Conservation (phyloP, 2,329 filamentous ascomycete genomes). For the Thelonectria olida region DNA sequence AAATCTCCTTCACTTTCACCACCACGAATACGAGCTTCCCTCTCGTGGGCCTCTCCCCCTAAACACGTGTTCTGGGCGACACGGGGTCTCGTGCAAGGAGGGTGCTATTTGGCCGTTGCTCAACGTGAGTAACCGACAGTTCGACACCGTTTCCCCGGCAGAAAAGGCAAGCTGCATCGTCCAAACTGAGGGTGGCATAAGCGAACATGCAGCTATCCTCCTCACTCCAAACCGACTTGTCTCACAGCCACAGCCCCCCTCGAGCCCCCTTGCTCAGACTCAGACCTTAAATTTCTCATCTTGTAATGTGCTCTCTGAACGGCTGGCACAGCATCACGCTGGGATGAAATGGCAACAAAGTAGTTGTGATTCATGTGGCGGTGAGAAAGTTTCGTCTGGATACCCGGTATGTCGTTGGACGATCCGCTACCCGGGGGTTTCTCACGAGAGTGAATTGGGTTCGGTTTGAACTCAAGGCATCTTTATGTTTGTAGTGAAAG, state of each 20-base stretch:
- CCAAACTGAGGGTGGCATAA: conserved; percentile 31
- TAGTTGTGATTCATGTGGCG: not conserved
- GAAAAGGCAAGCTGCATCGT: conserved; percentile 24
- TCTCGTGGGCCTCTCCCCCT: conserved; percentile 2
- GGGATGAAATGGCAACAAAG: not conserved
- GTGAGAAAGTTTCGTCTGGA: not conserved
- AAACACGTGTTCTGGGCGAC: conserved; percentile 30
- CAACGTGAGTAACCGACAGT: conserved; percentile 30
- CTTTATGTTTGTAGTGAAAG: no score
- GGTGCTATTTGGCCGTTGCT: conserved; percentile 25
- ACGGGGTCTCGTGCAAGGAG: conserved; percentile 9
- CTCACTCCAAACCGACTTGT: conserved; percentile 4
- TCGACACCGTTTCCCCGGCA: conserved; percentile 21
- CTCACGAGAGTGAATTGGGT: no score
- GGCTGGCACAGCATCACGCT: no score
- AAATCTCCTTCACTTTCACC: not conserved
- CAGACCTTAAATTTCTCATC: not conserved
- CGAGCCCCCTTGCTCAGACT: not conserved
- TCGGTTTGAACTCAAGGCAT: no score
- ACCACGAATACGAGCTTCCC: conserved; percentile 6
- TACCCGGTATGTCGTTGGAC: not conserved
- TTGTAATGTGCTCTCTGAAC: not conserved
- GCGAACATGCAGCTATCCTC: conserved; percentile 31
- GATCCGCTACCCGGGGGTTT: not conserved
- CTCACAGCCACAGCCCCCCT: not conserved